Base-by-base conservation (phyloP, 2,329 filamentous ascomycete genomes). In the Lachnellula willkommii region DNA sequence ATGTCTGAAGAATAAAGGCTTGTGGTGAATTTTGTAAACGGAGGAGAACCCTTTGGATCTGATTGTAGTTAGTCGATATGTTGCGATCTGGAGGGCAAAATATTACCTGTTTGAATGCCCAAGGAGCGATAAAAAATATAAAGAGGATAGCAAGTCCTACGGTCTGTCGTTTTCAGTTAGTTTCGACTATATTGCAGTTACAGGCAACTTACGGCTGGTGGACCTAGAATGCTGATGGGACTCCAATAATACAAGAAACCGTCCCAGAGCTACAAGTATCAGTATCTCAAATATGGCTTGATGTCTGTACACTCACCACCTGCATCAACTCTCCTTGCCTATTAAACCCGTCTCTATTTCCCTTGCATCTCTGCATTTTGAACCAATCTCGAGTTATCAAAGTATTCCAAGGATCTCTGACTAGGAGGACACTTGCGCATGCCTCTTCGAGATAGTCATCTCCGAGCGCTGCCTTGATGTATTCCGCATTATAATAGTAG, bases 301-400 rank as follows among this genome's bases (percentile, higher is more conserved):
- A 14, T 7, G 14, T 17, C 15, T 7, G 37, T 15, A 24, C 9
- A 56, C 54, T 52, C 28, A 56, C 54, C 17, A 49, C 12, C 4
- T n/a, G 12, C 15, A 22, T 1, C n/a, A 53, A 15, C n/a, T 53
- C 45, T 20, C 54, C 54, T 39, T 56, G 50, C 39, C 54, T 53
- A 17, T 39, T 28, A 26, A 32, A 57, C 22, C 54, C 50, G 35
- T 50, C 37, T 15, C 49, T 47, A 57, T 53, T 50, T 37, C 54
- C 54, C 20, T 39, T 17, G 47, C 50, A 57, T 12, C 39, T 28
- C 24, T 57, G 46, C 39, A 57, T 53, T 12, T 26, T n/a, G n/a
- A 28, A 50, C 45, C 54, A 57, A 22, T 53, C 54, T 22, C 22
- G n/a, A 22, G 22, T 17, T 11, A 15, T 7, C 14, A 57, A 35